Conservation (phyloP, 371 early-diverging fungal genomes). For the Mortierella sp. region DNA sequence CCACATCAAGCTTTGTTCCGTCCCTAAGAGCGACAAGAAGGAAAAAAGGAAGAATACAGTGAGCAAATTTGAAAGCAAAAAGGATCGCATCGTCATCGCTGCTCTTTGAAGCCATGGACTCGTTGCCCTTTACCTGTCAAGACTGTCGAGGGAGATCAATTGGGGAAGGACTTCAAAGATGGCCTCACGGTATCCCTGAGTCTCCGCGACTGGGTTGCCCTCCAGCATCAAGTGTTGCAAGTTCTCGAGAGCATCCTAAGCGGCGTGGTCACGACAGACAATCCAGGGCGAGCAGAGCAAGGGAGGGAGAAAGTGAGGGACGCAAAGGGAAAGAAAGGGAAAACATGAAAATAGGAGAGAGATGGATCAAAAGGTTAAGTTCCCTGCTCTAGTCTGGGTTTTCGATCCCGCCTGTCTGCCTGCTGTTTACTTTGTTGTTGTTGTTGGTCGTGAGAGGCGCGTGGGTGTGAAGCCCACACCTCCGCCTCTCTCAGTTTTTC, state of each 20-base stretch:
- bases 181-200: conserved; percentile 37
- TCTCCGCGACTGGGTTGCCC: conserved; percentile 24
- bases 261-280: background rate
- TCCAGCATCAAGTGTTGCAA: conserved; percentile 34
- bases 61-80: background rate
- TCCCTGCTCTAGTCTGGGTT: background rate
- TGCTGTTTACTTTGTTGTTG: conserved; percentile 1
- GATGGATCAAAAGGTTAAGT: background rate
- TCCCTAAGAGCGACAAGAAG: conserved; percentile 26
- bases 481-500: background rate
- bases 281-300: background rate
- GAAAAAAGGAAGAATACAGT: background rate
- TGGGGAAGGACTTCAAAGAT: conserved; percentile 46
- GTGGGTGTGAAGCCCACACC: background rate
- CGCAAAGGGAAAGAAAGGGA: background rate
- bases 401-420: background rate
- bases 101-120: background rate
- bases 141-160: conserved; percentile 47
- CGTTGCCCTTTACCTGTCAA: conserved; percentile 29
- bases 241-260: conserved; percentile 37
- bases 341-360: conserved; percentile 1
- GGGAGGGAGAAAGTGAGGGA: background rate
- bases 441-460: background rate
- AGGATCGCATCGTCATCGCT: background rate
- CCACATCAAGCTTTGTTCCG: conserved; percentile 34